phyloP scores from a whole-genome alignment of 2,329 filamentous ascomycete genomes.

The Apiospora malaysiana region DNA sequence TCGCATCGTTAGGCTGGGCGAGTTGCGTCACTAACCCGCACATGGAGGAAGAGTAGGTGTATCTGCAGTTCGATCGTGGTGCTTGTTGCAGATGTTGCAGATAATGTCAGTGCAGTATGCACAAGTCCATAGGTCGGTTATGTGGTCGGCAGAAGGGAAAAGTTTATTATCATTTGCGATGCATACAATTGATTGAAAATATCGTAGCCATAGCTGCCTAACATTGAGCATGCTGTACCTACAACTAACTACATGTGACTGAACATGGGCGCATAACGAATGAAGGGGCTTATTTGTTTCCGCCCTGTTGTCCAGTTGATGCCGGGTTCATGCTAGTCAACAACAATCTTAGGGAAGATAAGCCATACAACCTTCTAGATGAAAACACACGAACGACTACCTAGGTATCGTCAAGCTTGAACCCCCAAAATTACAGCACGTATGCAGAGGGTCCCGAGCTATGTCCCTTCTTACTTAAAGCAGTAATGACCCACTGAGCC shows the following conservation, averaged over 20 bases:
- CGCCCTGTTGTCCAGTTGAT: neutral
- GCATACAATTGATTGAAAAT: too few relatives aligned
- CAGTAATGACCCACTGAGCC: conserved; percentile 12
- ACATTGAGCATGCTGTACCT: neutral
- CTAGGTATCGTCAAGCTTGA: neutral
- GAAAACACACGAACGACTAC: conserved; percentile 4
- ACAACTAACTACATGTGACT: neutral
- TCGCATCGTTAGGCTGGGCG: conserved; percentile 3
- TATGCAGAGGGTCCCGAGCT: conserved; percentile 1
- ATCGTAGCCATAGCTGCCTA: too few relatives aligned
- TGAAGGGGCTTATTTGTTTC: neutral
- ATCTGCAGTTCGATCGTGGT: neutral
- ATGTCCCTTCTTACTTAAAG: conserved; percentile 1
- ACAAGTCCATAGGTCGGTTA: too few relatives aligned
- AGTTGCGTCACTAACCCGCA: conserved; percentile 1
- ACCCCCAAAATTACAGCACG: conserved; percentile 16
- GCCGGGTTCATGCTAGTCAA: conserved; percentile 5
- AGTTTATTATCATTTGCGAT: conserved; percentile 1
- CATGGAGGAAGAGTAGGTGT: neutral
- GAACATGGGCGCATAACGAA: neutral
- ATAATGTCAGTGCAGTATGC: neutral
- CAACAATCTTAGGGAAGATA: conserved; percentile 2
- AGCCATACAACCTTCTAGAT: neutral
- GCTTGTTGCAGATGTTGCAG: conserved; percentile 16
- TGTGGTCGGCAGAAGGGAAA: neutral